A percentile compares a stretch with the other conserved stretches of the same genome.
phyloP scores from a whole-genome alignment of 140 eudicot genomes.

The Ambrosia hybrid region DNA sequence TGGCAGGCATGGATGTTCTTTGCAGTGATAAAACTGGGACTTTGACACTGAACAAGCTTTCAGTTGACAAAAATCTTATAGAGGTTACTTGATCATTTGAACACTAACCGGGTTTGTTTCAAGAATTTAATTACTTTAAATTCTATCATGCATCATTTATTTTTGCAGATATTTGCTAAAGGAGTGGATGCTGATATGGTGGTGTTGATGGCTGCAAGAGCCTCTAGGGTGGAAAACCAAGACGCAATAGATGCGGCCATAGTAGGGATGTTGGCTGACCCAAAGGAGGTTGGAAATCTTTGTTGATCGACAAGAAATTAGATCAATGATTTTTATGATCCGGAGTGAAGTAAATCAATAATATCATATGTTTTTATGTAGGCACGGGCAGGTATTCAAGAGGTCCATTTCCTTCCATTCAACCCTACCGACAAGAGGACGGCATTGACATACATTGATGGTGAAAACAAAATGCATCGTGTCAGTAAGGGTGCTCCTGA shows the following conservation, averaged over 20 bases:
- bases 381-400: conserved; percentile 86
- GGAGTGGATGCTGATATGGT: conserved; percentile 80
- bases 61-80: conserved; percentile 79
- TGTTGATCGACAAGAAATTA: neutral
- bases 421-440: conserved; percentile 89
- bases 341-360: conserved; percentile 4
- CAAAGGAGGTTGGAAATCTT: conserved; percentile 52
- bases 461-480: conserved; percentile 70
- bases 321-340: neutral
- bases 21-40: conserved; percentile 93
- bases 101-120: neutral
- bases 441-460: conserved; percentile 69
- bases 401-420: conserved; percentile 85
- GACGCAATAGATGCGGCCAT: conserved; percentile 89
- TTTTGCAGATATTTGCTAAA: conserved; percentile 63
- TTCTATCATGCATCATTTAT: neutral
- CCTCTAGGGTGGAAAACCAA: conserved; percentile 83
- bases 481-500: conserved; percentile 98
- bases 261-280: conserved; percentile 86
- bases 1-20: conserved; percentile 97
- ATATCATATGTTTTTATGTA: conserved; percentile 19
- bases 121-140: neutral
- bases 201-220: conserved; percentile 89
- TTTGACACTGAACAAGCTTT: conserved; percentile 75
- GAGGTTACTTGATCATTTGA: conserved; percentile 48